phyloP scores from a whole-genome alignment of 495 filamentous ascomycete genomes.

The Bombardia bombarda region DNA sequence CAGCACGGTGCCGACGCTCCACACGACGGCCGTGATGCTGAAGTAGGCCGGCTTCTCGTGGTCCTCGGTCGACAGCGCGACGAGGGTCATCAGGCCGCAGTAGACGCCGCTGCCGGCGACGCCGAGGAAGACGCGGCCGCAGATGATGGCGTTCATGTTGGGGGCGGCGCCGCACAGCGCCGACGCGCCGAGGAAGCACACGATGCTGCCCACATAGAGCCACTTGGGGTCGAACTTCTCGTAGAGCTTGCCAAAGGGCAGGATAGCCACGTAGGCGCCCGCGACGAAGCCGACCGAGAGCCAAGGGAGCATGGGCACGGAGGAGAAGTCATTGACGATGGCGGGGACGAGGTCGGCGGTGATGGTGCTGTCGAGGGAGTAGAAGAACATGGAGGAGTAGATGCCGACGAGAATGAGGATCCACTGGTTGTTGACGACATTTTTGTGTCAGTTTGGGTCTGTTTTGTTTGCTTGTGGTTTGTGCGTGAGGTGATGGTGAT shows the following conservation, averaged over 20 bases:
- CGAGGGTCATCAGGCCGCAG: conserved; percentile 35
- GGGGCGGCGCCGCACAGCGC: conserved; percentile 40
- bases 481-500: too few species aligned
- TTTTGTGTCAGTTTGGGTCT: too few species aligned
- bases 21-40: conserved; percentile 31
- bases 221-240: conserved; percentile 46
- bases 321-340: conserved; percentile 37
- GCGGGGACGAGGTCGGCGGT: conserved; percentile 48
- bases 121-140: conserved; percentile 38
- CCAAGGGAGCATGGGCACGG: conserved; percentile 47
- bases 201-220: conserved; percentile 39
- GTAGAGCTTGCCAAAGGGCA: conserved; percentile 35
- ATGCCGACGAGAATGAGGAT: not conserved
- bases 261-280: conserved; percentile 33
- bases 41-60: conserved; percentile 45
- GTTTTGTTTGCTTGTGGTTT: too few species aligned
- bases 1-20: conserved; percentile 45
- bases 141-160: conserved; percentile 25
- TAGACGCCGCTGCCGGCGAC: conserved; percentile 46
- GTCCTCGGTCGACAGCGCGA: conserved; percentile 29
- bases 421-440: too few species aligned
- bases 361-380: conserved; percentile 54
- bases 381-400: conserved; percentile 19
- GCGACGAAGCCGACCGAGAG: conserved; percentile 39
- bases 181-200: conserved; percentile 44